Conservation (phyloP, 2,329 filamentous ascomycete species). For the Xylaria sp. region DNA sequence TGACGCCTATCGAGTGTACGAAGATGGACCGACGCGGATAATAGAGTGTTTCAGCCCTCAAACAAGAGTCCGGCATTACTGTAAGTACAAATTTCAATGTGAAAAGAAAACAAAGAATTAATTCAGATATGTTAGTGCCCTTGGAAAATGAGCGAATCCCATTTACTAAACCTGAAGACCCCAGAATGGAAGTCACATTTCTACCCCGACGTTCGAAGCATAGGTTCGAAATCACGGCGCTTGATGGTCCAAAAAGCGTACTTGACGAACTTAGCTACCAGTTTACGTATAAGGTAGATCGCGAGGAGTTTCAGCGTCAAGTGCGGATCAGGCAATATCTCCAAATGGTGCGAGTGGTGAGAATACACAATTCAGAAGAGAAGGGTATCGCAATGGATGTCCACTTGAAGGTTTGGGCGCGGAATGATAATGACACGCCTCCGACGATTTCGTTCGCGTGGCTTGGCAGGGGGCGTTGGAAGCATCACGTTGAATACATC, state of each 20-base stretch:
- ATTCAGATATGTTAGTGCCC: slow-evolving; percentile 32
- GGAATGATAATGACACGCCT: slow-evolving; percentile 28
- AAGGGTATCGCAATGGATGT: slow-evolving; percentile 34
- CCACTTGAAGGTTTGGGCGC: slow-evolving; percentile 41
- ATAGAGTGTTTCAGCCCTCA: slow-evolving; percentile 35
- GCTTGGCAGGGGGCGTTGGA: slow-evolving; percentile 23
- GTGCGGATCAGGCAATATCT: slow-evolving; percentile 32
- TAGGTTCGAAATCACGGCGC: slow-evolving; percentile 33
- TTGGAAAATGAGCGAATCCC: slow-evolving; percentile 29
- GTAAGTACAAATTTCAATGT: slow-evolving; percentile 19
- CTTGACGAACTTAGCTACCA: slow-evolving; percentile 31
- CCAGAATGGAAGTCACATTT: slow-evolving; percentile 36
- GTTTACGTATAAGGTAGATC: slow-evolving; percentile 36
- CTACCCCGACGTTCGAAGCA: slow-evolving; percentile 36
- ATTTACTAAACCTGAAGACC: slow-evolving; percentile 39
- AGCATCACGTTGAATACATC: slow-evolving; percentile 40
- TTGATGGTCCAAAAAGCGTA: slow-evolving; percentile 7
- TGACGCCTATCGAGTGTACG: slow-evolving; percentile 28
- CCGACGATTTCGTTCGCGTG: slow-evolving; percentile 42
- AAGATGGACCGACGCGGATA: slow-evolving; percentile 24
- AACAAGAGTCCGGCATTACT: slow-evolving; percentile 32
- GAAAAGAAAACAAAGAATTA: background rate
- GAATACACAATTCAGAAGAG: slow-evolving; percentile 33
- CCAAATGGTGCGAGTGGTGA: slow-evolving; percentile 34
- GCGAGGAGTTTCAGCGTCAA: slow-evolving; percentile 36